Conservation (phyloP, 129 eudicot genomes). For the Helianthus tuberosus region DNA sequence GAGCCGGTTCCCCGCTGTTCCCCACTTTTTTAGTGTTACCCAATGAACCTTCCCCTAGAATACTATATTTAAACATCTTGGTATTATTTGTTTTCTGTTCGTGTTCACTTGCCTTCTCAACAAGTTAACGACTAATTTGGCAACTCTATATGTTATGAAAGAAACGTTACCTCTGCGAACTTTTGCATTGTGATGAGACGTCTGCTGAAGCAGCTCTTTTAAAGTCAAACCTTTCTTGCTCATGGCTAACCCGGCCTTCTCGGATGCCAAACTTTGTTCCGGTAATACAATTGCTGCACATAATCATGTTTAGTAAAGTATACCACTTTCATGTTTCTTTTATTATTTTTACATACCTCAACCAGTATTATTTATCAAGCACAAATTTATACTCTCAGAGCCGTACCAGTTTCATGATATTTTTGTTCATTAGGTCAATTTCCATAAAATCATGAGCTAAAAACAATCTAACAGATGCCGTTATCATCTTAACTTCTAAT, state of each 20-base stretch:
- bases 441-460: not conserved
- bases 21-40: too few species aligned
- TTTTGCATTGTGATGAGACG: constrained; percentile 91
- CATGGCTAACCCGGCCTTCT: constrained; percentile 76
- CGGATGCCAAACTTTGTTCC: constrained; percentile 91
- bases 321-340: too few species aligned
- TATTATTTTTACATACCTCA: too few species aligned
- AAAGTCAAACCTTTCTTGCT: constrained; percentile 91
- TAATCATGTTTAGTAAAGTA: not conserved
- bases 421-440: not conserved
- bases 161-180: constrained; percentile 72
- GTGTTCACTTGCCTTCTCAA: not conserved
- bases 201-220: constrained; percentile 91
- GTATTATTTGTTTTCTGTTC: not conserved
- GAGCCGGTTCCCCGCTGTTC: too few species aligned
- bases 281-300: constrained; percentile 81
- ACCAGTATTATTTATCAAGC: too few species aligned
- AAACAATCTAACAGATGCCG: not conserved
- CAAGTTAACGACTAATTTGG: not conserved
- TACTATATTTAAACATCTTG: not conserved
- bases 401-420: too few species aligned
- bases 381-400: too few species aligned
- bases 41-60: too few species aligned
- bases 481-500: too few species aligned
- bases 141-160: not conserved